phyloP scores from a whole-genome alignment of 306 rosid species.

The Castanea mollissima region DNA sequence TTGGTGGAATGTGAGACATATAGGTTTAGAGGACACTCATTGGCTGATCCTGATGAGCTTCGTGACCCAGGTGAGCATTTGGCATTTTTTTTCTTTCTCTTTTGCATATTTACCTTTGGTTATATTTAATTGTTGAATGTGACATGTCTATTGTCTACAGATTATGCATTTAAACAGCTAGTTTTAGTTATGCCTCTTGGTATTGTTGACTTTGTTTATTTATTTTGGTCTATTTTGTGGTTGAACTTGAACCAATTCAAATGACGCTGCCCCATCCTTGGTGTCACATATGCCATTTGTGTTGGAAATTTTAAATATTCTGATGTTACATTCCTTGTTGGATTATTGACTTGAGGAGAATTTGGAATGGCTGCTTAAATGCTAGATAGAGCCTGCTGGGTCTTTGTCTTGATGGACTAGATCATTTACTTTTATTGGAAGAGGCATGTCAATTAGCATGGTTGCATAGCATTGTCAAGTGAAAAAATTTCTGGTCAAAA shows the following conservation, averaged over 20 bases:
- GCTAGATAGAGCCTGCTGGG: background rate
- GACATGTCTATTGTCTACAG: background rate
- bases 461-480: background rate
- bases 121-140: constrained; percentile 3
- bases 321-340: constrained; percentile 13
- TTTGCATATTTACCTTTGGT: background rate
- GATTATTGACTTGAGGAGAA: background rate
- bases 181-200: constrained; percentile 1
- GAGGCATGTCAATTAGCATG: background rate
- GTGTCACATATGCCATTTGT: background rate
- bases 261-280: background rate
- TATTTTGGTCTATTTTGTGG: background rate
- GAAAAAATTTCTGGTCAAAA: background rate
- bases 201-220: constrained; percentile 7
- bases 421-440: background rate
- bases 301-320: background rate
- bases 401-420: background rate
- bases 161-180: constrained; percentile 2
- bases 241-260: background rate
- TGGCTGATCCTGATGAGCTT: constrained; percentile 99
- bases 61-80: constrained; percentile 93
- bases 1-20: constrained; percentile 97
- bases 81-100: constrained; percentile 6
- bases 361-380: background rate
- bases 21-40: constrained; percentile 96